Evolutionary conservation across 257 asterid species (phyloP), one percentile per base, ranked within the genome.

Genomic region (Linderniella brevidens): DNA sequence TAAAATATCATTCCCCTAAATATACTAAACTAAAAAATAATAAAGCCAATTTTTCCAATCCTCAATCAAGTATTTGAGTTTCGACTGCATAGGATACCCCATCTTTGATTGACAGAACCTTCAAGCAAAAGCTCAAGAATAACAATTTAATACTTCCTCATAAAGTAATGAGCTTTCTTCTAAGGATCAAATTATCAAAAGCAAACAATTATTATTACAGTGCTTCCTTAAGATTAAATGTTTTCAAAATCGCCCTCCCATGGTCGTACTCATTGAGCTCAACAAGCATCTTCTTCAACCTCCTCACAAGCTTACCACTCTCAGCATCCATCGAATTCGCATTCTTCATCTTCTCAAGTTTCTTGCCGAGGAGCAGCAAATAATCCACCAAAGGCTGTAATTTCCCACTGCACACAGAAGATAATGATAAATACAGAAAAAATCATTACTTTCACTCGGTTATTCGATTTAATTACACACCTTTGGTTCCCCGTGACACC

Each of bases 181-280:
- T 6, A 25, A 25, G 32, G 32, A 25, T 2, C 32, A 2, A 25
- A 25, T 3, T n/a, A n/a, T n/a, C n/a, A n/a, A n/a, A n/a, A n/a
- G n/a, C n/a, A n/a, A n/a, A n/a, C n/a, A n/a, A n/a, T n/a, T n/a
- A n/a, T n/a, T 25, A 8, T 74, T 66, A 90, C 11, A 90, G 80
- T 8, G 99, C 99, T 71, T 90, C 99, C 74, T 82, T 85, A 62
- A 90, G 83, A 68, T 70, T 81, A 51, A 90, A 90, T n/a, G 83
- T 79, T 68, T 80, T 69, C 2, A 78, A 70, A 37, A 90, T 62
- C 0, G 60, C 62, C 59, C 94, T 68, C 0, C 96, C 96, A 13
- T 82, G 79, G 46, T 90, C 96, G 11, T 82, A 90, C 58, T 79
- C 79, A 8, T 90, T 82, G 32, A 90, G 74, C 47, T 85, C 94